Evolutionary conservation across 2,329 filamentous ascomycete genomes (phyloP), one percentile per base, ranked within the genome.

Genomic region (Onygenales sp.): DNA sequence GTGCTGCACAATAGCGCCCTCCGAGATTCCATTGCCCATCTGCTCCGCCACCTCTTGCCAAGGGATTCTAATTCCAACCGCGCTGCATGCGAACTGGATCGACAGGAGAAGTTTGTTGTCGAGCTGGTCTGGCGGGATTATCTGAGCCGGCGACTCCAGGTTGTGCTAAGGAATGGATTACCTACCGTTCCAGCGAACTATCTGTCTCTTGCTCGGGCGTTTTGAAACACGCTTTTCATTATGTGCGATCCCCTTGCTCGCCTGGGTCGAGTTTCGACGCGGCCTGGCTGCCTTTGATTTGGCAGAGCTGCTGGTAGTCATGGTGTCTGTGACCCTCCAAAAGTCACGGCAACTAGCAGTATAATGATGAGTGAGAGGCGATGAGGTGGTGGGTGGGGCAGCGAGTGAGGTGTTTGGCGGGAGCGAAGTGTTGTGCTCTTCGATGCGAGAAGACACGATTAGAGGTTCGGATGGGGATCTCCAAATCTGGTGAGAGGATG

Each of bases 1-100:
- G 51, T 77, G 75, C 56, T 77, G 75, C 1, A 71, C 61, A 21
- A 76, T 74, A 1, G 73, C 70, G 2, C 74, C 72, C 47, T 71
- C 71, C 0, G 66, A 69, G 52, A 72, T 71, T n/a, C 64, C 65
- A 1, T 63, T 52, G 5, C 68, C 69, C 69, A 77, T 72, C 1
- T 63, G 57, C 21, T 58, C 48, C 5, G 72, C 73, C 21, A 75
- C 65, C 2, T 68, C 56, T 1, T 61, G 58, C 71, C 72, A 77
- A 7, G 75, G 74, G 17, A 77, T 65, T 52, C 66, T 71, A 14
- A 75, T 55, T 1, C 63, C 62, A 3, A 61, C 46, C 2, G 57
- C 50, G 38, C 70, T 72, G 59, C 72, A 76, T 6, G 66, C 66
- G 6, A 67, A 70, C 32, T 75, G 71, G 0, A 75, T 62, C 0